A percentile compares a stretch with the other conserved stretches of the same genome.
These are phyloP conservation scores for Debaryomyces sp. DNA, from an alignment of 1,139 yeast species.

Conservation along the genomic window DNA sequence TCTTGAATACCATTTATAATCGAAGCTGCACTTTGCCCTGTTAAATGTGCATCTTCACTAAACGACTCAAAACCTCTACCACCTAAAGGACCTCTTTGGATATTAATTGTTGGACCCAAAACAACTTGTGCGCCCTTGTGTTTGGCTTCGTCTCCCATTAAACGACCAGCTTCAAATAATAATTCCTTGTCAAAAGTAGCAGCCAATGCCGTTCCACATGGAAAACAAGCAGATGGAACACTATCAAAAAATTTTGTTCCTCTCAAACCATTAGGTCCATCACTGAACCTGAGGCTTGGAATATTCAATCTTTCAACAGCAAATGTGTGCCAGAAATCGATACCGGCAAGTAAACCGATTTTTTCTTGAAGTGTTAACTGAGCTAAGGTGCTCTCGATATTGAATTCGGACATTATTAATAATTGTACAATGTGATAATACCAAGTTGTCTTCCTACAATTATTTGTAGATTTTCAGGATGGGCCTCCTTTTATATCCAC, in stretches of 20 bases:
- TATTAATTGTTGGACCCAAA: slow-evolving; percentile 36
- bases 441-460: background rate
- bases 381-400: background rate
- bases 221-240: slow-evolving; percentile 38
- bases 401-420: background rate
- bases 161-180: slow-evolving; percentile 30
- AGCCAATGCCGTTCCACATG: slow-evolving; percentile 41
- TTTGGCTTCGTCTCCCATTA: slow-evolving; percentile 39
- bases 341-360: slow-evolving; percentile 49
- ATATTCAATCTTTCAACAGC: slow-evolving; percentile 49
- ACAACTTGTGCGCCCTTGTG: slow-evolving; percentile 35
- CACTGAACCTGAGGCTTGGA: slow-evolving; percentile 34
- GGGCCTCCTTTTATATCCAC: background rate
- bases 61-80: slow-evolving; percentile 35
- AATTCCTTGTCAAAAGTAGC: slow-evolving; percentile 45
- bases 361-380: slow-evolving; percentile 52
- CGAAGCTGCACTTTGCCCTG: slow-evolving; percentile 29
- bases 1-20: slow-evolving; percentile 31
- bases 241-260: slow-evolving; percentile 37
- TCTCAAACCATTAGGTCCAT: slow-evolving; percentile 41
- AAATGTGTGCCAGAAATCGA: slow-evolving; percentile 60
- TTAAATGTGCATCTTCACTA: slow-evolving; percentile 32
- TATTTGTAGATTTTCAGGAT: background rate
- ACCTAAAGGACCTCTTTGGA: slow-evolving; percentile 31
- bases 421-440: background rate